Conservation (phyloP, 169 alveolate species). For the Neospora caninum region DNA sequence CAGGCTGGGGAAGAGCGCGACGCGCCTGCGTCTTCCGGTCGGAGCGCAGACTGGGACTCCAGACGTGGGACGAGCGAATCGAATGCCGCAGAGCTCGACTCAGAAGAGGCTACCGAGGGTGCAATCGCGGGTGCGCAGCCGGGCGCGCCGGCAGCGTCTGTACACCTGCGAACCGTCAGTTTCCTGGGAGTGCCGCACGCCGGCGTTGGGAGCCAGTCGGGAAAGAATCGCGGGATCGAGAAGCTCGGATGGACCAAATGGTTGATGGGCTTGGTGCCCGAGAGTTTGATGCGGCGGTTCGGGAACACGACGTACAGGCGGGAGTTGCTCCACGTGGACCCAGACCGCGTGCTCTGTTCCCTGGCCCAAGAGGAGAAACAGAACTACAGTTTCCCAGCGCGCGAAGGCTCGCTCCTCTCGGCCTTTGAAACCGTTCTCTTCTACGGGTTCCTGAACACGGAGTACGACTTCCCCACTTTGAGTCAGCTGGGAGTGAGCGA, state of each 20-base stretch:
- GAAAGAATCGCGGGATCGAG: not conserved
- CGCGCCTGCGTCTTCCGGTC: too few species aligned
- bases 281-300: not conserved
- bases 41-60: too few species aligned
- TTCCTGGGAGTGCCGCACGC: not conserved
- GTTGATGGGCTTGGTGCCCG: not conserved
- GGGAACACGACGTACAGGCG: not conserved
- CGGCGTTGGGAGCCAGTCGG: not conserved
- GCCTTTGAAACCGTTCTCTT: not conserved
- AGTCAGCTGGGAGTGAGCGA: constrained; percentile 6
- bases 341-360: not conserved
- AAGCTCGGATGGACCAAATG: not conserved
- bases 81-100: too few species aligned
- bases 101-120: too few species aligned
- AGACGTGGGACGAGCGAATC: too few species aligned
- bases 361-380: not conserved
- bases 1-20: too few species aligned
- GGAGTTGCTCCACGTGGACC: not conserved
- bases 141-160: not conserved
- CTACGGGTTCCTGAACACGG: not conserved
- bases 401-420: not conserved
- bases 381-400: not conserved
- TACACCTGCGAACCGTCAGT: not conserved
- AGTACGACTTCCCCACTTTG: not conserved
- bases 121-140: too few species aligned